A percentile compares a stretch with the other conserved stretches of the same genome.
Conservation (phyloP, 164 flowering plant species). For the Euptelea pleiosperma region DNA sequence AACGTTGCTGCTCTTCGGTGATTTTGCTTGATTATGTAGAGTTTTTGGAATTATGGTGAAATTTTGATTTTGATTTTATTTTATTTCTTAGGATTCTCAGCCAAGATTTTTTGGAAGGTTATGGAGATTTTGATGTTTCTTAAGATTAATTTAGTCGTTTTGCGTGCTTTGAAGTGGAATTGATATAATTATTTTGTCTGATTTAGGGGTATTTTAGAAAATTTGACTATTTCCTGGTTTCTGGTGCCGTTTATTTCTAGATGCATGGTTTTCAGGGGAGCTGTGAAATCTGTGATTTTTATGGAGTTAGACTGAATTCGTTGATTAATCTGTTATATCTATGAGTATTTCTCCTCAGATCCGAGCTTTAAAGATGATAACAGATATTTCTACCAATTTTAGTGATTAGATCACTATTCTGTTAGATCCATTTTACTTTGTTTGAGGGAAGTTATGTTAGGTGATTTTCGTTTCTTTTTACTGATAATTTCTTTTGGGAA, state of each 20-base stretch:
- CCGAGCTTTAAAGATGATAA: too few species aligned
- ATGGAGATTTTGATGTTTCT: not conserved
- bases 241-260: not conserved
- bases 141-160: not conserved
- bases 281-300: not conserved
- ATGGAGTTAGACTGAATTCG: not conserved
- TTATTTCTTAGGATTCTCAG: not conserved
- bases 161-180: not conserved
- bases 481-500: too few species aligned
- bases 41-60: not conserved
- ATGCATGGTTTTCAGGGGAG: conserved; percentile 5
- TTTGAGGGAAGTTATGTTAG: not conserved
- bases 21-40: not conserved
- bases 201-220: not conserved
- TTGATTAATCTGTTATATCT: too few species aligned
- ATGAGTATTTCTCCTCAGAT: not conserved
- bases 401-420: too few species aligned
- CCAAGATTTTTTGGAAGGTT: not conserved
- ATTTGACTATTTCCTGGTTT: not conserved
- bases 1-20: too few species aligned
- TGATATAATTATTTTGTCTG: not conserved
- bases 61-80: not conserved
- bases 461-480: not conserved
- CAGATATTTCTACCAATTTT: too few species aligned
- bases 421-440: too few species aligned